Conservation (phyloP, 2,329 filamentous ascomycete species). For the Phaeoacremonium minimum region DNA sequence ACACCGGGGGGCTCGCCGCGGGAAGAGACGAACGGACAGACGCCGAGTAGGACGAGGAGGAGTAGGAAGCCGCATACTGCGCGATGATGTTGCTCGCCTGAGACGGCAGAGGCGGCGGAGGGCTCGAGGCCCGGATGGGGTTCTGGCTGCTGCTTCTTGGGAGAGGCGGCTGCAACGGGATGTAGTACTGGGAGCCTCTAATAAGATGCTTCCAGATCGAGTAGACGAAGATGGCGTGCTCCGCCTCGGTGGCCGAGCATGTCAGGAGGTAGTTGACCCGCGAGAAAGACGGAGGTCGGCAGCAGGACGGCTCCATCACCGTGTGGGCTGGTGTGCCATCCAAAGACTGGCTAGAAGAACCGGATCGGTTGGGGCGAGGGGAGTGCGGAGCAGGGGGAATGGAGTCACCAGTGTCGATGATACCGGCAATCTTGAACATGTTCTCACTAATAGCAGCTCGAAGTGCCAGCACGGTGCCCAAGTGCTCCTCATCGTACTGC, state of each 20-base stretch:
- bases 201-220: conserved; percentile 46
- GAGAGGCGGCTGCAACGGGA: too few species aligned
- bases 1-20: too few species aligned
- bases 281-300: conserved; percentile 30
- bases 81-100: too few species aligned
- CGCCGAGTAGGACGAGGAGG: too few species aligned
- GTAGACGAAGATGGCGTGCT: conserved; percentile 50
- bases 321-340: too few species aligned
- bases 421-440: conserved; percentile 54
- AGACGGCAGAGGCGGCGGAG: too few species aligned
- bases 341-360: too few species aligned
- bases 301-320: too few species aligned
- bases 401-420: conserved; percentile 39
- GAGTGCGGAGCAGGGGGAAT: not conserved
- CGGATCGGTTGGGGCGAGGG: not conserved
- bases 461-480: conserved; percentile 52
- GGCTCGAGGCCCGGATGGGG: too few species aligned
- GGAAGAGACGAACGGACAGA: too few species aligned
- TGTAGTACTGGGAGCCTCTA: too few species aligned
- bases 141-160: conserved; percentile 28
- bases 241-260: conserved; percentile 46
- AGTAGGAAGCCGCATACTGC: too few species aligned
- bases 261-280: conserved; percentile 55
- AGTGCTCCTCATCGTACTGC: conserved; percentile 53
- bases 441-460: conserved; percentile 53